Evolutionary conservation across 2,329 filamentous ascomycete genomes (phyloP).

Genomic region (Talaromyces pinophilus): DNA sequence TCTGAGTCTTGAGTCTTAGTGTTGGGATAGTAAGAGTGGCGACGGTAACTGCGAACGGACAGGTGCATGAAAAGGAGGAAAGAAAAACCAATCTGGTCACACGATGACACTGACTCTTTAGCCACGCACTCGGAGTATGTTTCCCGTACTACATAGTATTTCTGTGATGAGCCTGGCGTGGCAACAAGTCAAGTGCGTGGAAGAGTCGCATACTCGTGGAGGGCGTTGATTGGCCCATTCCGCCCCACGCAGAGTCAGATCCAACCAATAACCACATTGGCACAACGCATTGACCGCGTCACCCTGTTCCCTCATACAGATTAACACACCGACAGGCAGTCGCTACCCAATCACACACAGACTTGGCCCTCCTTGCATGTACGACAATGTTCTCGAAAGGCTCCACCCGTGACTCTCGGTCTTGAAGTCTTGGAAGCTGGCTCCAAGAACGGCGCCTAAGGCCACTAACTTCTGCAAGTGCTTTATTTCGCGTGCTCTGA

Average conservation of each 20-base stretch:
- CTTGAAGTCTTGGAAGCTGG: not conserved
- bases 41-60: slow-evolving; percentile 1
- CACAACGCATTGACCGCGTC: not conserved
- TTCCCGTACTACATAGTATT: not conserved
- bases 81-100: slow-evolving; percentile 14
- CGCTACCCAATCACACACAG: not conserved
- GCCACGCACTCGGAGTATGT: not conserved
- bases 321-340: not conserved
- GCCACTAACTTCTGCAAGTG: slow-evolving; percentile 5
- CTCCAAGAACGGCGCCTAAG: slow-evolving; percentile 6
- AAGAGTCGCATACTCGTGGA: not conserved
- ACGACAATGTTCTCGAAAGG: slow-evolving; percentile 6
- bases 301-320: not conserved
- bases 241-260: not conserved
- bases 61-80: not conserved
- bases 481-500: not conserved
- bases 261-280: not conserved
- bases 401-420: not conserved
- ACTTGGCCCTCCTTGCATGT: not conserved
- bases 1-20: not conserved
- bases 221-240: not conserved
- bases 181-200: slow-evolving; percentile 13
- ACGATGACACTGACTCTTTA: slow-evolving; percentile 18
- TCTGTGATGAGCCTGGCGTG: not conserved
- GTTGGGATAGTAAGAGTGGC: not conserved